phyloP scores from a whole-genome alignment of 768 basidiomycete genomes.

The Termitomyces sp. region DNA sequence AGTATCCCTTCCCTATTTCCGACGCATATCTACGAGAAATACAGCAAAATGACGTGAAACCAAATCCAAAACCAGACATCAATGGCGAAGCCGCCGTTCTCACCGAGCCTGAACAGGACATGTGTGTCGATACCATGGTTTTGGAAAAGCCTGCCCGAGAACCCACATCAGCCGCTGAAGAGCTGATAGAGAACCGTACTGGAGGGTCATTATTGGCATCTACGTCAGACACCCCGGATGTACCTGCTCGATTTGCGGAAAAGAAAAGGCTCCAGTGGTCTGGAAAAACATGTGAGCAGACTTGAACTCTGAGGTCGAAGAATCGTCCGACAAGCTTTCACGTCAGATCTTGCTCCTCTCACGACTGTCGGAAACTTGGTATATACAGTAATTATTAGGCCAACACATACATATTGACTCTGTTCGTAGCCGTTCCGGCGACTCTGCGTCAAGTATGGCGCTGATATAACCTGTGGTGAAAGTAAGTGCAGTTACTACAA shows the following conservation, averaged over 20 bases:
- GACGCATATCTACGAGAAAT: conserved; percentile 56
- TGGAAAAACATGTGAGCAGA: conserved; percentile 72
- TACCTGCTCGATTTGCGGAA: conserved; percentile 65
- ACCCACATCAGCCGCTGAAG: conserved; percentile 1
- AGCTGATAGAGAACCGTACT: conserved; percentile 28
- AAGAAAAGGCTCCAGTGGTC: conserved; percentile 86
- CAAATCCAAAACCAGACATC: conserved; percentile 18
- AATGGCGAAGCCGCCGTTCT: conserved; percentile 23
- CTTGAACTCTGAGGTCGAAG: not conserved
- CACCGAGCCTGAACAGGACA: conserved; percentile 35
- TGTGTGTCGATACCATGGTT: conserved; percentile 16
- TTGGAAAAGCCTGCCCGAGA: not conserved
- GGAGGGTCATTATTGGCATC: conserved; percentile 23
- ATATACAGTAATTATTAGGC: conserved; percentile 14
- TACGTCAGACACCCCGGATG: conserved; percentile 60
- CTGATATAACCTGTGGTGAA: conserved; percentile 94
- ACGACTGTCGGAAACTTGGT: conserved; percentile 96
- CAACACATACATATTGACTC: not conserved
- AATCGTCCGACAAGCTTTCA: not conserved
- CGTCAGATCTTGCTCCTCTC: conserved; percentile 51
- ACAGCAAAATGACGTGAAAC: conserved; percentile 29
- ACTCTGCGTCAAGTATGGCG: conserved; percentile 80
- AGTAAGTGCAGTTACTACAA: conserved; percentile 38
- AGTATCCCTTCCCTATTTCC: conserved; percentile 66
- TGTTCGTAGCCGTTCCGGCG: conserved; percentile 79